A percentile compares a stretch with the other conserved stretches of the same genome.
phyloP scores from a whole-genome alignment of 1,139 yeast genomes.

The Zygosaccharomyces sapae region DNA sequence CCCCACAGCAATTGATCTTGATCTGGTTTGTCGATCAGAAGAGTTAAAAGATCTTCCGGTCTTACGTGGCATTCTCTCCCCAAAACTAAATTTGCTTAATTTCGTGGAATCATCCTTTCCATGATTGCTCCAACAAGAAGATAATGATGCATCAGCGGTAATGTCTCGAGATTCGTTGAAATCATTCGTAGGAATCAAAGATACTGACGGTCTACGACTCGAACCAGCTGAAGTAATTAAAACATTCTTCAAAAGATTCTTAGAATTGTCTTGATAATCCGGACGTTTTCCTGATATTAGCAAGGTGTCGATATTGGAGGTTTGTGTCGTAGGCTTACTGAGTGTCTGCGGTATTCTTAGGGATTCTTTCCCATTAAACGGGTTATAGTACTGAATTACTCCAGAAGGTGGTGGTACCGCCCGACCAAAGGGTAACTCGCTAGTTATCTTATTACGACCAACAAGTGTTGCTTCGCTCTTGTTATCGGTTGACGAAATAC shows the following conservation, averaged over 20 bases:
- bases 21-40: neutral
- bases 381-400: constrained; percentile 5
- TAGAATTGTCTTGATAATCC: constrained; percentile 14
- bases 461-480: neutral
- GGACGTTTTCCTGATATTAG: constrained; percentile 8
- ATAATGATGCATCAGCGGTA: neutral
- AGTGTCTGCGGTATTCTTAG: constrained; percentile 9
- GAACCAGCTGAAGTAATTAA: constrained; percentile 10
- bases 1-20: constrained; percentile 4
- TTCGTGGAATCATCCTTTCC: neutral
- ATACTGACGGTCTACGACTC: constrained; percentile 3
- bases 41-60: neutral
- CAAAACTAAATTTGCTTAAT: constrained; percentile 1
- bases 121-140: neutral
- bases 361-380: constrained; percentile 5
- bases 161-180: neutral
- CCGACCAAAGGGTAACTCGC: neutral
- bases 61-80: neutral
- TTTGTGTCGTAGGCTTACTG: constrained; percentile 16
- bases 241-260: constrained; percentile 15
- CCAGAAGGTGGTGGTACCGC: constrained; percentile 2
- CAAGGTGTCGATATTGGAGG: constrained; percentile 11
- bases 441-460: neutral
- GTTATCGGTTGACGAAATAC: neutral
- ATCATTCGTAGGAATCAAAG: neutral